Percentiles rank a stretch among this genome's conserved stretches.
These are phyloP conservation scores for Dactylellina parvicollis DNA, from an alignment of 2,329 filamentous ascomycete species.

Conservation along the genomic window DNA sequence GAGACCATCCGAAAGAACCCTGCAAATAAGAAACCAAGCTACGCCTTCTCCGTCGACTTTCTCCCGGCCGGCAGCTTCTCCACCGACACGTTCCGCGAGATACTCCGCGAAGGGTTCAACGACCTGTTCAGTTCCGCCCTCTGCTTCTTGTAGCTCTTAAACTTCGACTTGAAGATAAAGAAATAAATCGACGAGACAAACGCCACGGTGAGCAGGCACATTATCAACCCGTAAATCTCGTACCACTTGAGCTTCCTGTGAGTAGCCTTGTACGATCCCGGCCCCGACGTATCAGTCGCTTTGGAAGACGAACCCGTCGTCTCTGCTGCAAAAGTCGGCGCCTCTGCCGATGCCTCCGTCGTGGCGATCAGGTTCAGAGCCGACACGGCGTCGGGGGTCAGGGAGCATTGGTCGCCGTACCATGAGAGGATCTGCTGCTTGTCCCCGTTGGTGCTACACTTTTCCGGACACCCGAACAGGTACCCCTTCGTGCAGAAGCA, in stretches of 20 bases:
- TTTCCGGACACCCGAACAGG: conserved; percentile 13
- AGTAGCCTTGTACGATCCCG: background rate
- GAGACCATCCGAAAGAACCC: background rate
- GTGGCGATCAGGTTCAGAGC: background rate
- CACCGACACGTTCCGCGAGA: background rate
- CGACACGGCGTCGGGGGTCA: background rate
- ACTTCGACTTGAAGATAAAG: conserved; percentile 13
- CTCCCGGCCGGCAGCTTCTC: conserved; percentile 5
- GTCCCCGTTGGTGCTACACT: conserved; percentile 9
- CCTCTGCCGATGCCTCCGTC: background rate
- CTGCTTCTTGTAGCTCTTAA: conserved; percentile 7
- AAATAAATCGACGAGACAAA: conserved; percentile 10
- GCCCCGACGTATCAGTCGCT: background rate
- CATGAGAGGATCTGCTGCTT: conserved; percentile 15
- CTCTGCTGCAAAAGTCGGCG: background rate
- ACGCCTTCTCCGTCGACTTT: conserved; percentile 8
- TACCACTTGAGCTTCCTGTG: conserved; percentile 14
- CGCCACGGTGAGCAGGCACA: conserved; percentile 3
- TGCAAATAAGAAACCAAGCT: background rate
- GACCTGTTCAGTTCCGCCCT: background rate
- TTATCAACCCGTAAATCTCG: conserved; percentile 19
- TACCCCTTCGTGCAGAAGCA: conserved; percentile 5
- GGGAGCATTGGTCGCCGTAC: conserved; percentile 6
- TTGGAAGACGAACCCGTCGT: background rate
- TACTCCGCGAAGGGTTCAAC: background rate